Conservation (phyloP, 495 filamentous ascomycete genomes). For the Xylaria grammica region DNA sequence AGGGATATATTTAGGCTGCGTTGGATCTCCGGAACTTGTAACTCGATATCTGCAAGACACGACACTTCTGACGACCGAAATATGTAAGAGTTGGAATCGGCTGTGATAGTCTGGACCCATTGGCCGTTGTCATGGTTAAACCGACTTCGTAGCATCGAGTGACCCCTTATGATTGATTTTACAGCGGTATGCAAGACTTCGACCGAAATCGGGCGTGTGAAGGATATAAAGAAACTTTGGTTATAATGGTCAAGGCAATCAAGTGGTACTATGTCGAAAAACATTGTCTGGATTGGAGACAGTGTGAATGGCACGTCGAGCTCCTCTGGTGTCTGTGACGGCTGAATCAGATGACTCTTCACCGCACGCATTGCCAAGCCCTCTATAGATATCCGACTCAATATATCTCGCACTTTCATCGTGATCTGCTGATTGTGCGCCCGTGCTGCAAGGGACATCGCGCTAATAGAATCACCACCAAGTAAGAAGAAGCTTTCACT, state of each 20-base stretch:
- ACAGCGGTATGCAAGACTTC: constrained; percentile 46
- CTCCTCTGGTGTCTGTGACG: no score
- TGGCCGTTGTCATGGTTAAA: no score
- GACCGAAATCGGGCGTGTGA: constrained; percentile 46
- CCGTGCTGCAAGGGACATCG: constrained; percentile 61
- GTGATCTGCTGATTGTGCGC: constrained; percentile 31
- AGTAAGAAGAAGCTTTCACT: constrained; percentile 33
- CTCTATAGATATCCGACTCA: constrained; percentile 48
- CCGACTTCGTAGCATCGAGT: constrained; percentile 30
- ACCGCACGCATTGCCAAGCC: background rate
- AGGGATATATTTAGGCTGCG: constrained; percentile 40
- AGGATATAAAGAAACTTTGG: constrained; percentile 61
- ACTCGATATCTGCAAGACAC: constrained; percentile 20
- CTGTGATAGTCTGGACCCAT: constrained; percentile 30
- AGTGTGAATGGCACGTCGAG: constrained; percentile 38
- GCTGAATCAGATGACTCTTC: constrained; percentile 1
- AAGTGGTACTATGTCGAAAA: constrained; percentile 51
- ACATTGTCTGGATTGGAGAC: constrained; percentile 66
- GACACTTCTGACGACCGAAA: constrained; percentile 22
- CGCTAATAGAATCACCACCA: constrained; percentile 66
- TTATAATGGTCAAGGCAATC: constrained; percentile 61
- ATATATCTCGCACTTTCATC: constrained; percentile 46
- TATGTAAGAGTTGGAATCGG: constrained; percentile 4
- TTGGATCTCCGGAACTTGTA: constrained; percentile 25
- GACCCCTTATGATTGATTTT: constrained; percentile 57